Evolutionary conservation across 2,329 filamentous ascomycete genomes (phyloP).

Genomic region (Alternaria arbusti): DNA sequence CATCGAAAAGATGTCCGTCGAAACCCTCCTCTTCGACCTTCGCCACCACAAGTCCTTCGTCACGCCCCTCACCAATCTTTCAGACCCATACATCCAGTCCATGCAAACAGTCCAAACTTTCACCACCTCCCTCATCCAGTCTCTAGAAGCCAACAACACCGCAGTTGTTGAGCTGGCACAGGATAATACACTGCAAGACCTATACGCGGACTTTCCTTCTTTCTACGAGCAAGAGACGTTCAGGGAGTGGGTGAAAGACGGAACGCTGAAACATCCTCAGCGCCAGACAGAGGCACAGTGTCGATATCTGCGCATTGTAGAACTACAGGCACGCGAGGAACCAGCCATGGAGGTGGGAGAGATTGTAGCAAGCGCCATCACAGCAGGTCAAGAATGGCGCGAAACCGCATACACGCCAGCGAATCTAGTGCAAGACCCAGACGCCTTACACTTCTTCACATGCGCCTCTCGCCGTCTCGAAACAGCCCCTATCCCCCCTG

Average conservation of each 20-base stretch:
- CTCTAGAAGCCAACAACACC: neutral
- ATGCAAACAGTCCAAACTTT: constrained; percentile 9
- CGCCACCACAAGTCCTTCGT: neutral
- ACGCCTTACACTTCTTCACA: neutral
- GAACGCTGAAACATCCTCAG: constrained; percentile 7
- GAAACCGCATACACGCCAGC: neutral
- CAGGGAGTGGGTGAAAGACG: constrained; percentile 8
- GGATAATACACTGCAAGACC: neutral
- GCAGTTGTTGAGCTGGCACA: neutral
- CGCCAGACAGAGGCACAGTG: constrained; percentile 7
- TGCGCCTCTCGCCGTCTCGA: neutral
- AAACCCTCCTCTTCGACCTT: neutral
- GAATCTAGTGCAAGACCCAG: neutral
- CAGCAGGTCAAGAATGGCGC: neutral
- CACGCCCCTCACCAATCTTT: neutral
- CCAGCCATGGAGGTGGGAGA: neutral
- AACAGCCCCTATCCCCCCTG: neutral
- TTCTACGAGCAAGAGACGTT: neutral
- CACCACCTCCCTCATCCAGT: neutral
- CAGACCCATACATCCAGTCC: neutral
- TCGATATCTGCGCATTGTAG: constrained; percentile 6
- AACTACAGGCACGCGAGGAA: neutral
- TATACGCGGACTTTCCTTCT: neutral
- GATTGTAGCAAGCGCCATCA: neutral
- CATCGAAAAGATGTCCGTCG: neutral